Percentiles rank a stretch among this genome's conserved stretches.
Evolutionary conservation across 2,329 filamentous ascomycete species (phyloP).

Genomic region (Mariannaea sp.): DNA sequence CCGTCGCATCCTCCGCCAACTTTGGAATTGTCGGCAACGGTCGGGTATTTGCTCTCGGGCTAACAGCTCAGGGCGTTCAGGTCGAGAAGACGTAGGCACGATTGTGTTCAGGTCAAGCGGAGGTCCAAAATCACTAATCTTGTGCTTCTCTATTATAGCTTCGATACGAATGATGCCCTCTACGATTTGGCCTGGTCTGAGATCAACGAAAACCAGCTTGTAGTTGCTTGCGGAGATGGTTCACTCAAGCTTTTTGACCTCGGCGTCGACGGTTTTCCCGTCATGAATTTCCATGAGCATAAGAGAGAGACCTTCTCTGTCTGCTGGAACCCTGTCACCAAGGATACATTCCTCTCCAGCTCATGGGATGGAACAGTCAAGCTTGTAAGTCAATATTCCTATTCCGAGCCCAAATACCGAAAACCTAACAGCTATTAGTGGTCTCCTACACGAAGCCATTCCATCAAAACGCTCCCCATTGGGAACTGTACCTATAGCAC

Average conservation of each 20-base stretch:
- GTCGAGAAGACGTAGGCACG: conserved; percentile 76
- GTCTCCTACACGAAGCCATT: conserved; percentile 77
- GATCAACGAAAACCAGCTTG: conserved; percentile 91
- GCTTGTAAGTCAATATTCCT: conserved; percentile 58
- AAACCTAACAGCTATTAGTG: conserved; percentile 56
- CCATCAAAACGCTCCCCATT: conserved; percentile 83
- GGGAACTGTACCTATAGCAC: conserved; percentile 94
- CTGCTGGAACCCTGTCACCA: conserved; percentile 88
- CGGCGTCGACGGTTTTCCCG: conserved; percentile 77
- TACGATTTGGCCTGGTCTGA: conserved; percentile 97
- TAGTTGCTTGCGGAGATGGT: conserved; percentile 89
- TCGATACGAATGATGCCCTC: conserved; percentile 95
- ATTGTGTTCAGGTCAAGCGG: neutral
- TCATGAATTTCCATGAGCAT: conserved; percentile 93
- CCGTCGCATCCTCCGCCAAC: conserved; percentile 89
- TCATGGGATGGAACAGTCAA: conserved; percentile 98
- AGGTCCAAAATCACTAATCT: neutral
- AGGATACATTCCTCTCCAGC: conserved; percentile 86
- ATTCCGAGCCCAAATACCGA: neutral
- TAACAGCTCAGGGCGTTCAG: conserved; percentile 82
- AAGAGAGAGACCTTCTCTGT: conserved; percentile 91
- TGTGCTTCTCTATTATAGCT: conserved; percentile 55
- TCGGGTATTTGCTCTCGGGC: conserved; percentile 78
- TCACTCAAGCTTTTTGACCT: conserved; percentile 94
- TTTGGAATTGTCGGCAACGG: conserved; percentile 98